Evolutionary conservation across 176 grass and related monocot species (phyloP).

Genomic region (Zizania latifolia): DNA sequence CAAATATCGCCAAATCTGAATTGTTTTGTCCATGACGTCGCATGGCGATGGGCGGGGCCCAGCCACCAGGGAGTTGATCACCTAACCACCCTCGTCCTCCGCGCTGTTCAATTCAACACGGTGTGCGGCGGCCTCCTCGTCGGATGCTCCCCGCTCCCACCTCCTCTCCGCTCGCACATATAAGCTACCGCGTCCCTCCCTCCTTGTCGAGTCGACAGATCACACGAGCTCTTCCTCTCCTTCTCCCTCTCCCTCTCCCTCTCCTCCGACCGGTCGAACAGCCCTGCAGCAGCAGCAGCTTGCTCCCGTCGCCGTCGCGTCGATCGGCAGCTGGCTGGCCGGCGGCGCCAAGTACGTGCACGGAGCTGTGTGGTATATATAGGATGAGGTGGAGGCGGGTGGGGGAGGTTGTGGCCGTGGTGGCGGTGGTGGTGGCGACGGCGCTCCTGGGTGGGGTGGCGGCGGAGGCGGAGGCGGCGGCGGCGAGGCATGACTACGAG

Average conservation of each 20-base stretch:
- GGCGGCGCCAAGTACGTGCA: too few relatives aligned
- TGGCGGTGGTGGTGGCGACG: not conserved
- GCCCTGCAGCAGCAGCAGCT: too few relatives aligned
- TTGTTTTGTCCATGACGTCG: not conserved
- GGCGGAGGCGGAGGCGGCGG: not conserved
- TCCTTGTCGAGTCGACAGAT: too few relatives aligned
- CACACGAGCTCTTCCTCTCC: not conserved
- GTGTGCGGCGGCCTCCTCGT: not conserved
- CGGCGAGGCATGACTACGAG: conserved; percentile 51
- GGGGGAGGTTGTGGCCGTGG: not conserved
- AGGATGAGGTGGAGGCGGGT: conserved; percentile 11
- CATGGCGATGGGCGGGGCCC: not conserved
- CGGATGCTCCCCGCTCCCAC: not conserved
- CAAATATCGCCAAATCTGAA: not conserved
- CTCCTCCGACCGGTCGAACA: not conserved
- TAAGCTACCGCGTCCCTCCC: too few relatives aligned
- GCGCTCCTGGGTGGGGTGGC: not conserved
- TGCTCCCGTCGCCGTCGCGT: not conserved
- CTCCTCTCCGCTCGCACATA: conserved; percentile 14
- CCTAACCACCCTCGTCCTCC: not conserved
- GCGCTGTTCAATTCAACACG: conserved; percentile 23
- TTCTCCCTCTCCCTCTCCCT: too few relatives aligned
- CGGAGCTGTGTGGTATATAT: not conserved
- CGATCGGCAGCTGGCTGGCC: too few relatives aligned
- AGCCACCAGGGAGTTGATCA: not conserved